Conservation (phyloP, 2,329 filamentous ascomycete species). For the Penicillium sp. region DNA sequence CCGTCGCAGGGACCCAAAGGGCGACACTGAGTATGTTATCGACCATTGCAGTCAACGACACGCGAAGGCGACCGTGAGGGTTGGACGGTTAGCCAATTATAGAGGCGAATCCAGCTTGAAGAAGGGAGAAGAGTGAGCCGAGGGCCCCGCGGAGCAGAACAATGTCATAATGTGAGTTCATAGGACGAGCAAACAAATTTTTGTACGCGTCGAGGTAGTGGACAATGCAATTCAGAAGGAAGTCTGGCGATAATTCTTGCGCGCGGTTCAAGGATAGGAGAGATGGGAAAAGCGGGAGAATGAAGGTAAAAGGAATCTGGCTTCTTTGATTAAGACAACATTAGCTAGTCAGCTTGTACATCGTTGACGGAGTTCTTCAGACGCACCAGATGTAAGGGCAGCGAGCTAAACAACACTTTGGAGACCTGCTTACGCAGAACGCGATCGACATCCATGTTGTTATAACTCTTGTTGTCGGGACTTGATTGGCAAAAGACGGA, state of each 20-base stretch:
- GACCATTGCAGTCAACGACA: conserved; percentile 85
- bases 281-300: conserved; percentile 95
- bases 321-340: not conserved
- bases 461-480: no score
- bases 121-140: conserved; percentile 87
- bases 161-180: conserved; percentile 95
- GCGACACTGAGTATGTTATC: conserved; percentile 92
- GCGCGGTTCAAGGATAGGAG: conserved; percentile 95
- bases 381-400: conserved; percentile 91
- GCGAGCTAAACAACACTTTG: conserved; percentile 81
- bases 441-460: conserved; percentile 37
- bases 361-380: no score
- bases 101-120: conserved; percentile 89
- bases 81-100: conserved; percentile 89
- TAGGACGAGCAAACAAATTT: conserved; percentile 83
- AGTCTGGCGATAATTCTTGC: conserved; percentile 64
- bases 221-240: conserved; percentile 76
- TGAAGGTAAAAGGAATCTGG: conserved; percentile 97
- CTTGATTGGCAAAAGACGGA: no score
- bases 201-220: conserved; percentile 91
- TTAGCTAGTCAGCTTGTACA: conserved; percentile 7
- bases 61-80: conserved; percentile 79
- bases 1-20: conserved; percentile 88
- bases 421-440: conserved; percentile 74
- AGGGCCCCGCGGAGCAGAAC: conserved; percentile 91